Base-by-base conservation (phyloP, 1,284 basidiomycete genomes). In the Microbotryum scabiosae region DNA sequence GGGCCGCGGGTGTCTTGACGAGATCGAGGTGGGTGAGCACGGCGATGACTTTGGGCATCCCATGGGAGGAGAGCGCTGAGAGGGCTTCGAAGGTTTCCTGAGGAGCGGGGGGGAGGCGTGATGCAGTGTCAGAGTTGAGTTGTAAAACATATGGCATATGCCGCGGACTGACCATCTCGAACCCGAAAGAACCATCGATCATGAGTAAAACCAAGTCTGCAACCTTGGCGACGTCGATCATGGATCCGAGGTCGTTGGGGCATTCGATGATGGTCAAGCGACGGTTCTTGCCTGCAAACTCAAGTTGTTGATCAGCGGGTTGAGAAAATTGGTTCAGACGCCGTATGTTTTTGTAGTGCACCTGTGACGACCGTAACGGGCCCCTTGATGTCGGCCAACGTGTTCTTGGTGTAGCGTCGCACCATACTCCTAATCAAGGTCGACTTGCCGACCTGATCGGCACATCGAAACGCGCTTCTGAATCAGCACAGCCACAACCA, bases 1-100 rank as follows among this genome's bases (percentile, higher is more conserved):
- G 83, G 1, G 85, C 87, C 1, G 87, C 82, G 8, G 87, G 82
- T 74, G 93, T 96, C 80, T 97, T 97, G 73, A 99, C 90, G 64
- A 99, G 85, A 76, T 98, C 96, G 51, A 98, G 83, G 75, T 99
- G 96, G 25, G 92, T 89, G 49, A 99, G 85, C 57, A 99, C 79
- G 62, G 94, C 94, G 65, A 99, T 92, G 71, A 98, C 89, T 80
- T 98, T 98, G 4, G 96, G 96, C 75, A 98, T 94, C 44, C 96
- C 96, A 73, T 99, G 96, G 0, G 90, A 83, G 78, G 97, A 93
- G 30, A 99, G 84, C 65, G 97, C 85, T 70, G 97, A 98, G 63
- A 99, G 84, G 67, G 97, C 97, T 76, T 99, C 94, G 73, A 99
- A 98, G 0, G 91, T 94, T 85, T 98, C 96, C 91, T 94, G 71